phyloP scores from a whole-genome alignment of 1,284 basidiomycete genomes.

The Melampsora americana region DNA sequence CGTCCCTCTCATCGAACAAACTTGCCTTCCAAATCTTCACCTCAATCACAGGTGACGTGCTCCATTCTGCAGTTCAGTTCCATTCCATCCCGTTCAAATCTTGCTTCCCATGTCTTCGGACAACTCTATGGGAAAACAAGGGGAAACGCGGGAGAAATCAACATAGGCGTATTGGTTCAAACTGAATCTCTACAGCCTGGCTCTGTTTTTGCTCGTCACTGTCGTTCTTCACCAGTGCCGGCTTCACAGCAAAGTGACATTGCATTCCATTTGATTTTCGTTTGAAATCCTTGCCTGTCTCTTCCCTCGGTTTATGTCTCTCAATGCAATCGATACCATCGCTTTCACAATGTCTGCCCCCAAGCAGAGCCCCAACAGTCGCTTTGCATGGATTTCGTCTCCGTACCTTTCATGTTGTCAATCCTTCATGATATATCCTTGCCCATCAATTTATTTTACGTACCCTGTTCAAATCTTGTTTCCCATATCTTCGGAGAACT shows the following conservation, averaged over 20 bases:
- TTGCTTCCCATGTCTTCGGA: slow-evolving; percentile 20
- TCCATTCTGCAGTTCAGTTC: neutral
- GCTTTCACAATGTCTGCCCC: too few species aligned
- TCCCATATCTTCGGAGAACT: too few species aligned
- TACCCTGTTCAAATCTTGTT: too few species aligned
- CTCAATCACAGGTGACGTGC: neutral
- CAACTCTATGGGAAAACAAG: slow-evolving; percentile 29
- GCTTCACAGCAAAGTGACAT: slow-evolving; percentile 17
- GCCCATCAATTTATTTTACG: too few species aligned
- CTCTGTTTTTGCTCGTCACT: neutral
- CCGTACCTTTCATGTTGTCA: too few species aligned
- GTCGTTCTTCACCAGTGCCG: neutral
- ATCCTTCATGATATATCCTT: too few species aligned
- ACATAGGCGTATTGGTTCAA: neutral
- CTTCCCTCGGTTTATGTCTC: too few species aligned
- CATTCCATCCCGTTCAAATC: slow-evolving; percentile 38
- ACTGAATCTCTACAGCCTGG: neutral
- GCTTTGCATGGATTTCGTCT: too few species aligned
- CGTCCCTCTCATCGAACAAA: neutral
- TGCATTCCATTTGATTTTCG: too few species aligned
- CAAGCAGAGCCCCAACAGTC: too few species aligned
- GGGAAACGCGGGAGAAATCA: slow-evolving; percentile 43
- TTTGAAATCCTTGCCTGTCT: too few species aligned
- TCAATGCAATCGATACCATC: too few species aligned
- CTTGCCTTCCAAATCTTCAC: neutral